Conservation (phyloP, 1,284 basidiomycete species). For the Ustilago tritici region DNA sequence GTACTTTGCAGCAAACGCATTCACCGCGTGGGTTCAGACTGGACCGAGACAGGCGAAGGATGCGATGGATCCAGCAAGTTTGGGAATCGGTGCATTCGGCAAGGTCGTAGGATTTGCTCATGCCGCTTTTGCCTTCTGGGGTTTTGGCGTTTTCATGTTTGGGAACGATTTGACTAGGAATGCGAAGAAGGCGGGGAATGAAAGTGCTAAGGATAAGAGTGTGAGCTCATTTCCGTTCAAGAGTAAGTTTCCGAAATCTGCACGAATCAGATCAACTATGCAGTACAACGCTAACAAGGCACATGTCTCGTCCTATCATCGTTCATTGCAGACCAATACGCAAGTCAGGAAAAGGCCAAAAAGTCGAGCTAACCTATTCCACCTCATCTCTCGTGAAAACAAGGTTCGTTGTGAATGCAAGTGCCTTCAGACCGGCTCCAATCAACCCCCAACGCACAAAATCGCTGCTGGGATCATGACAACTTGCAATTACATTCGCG, state of each 20-base stretch:
- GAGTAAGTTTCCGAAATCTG: conserved; percentile 17
- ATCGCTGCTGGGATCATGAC: neutral
- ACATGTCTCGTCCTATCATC: no score
- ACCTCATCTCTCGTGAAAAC: no score
- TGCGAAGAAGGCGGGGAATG: conserved; percentile 46
- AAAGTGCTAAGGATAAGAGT: conserved; percentile 69
- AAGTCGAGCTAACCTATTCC: conserved; percentile 25
- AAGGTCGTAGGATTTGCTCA: conserved; percentile 36
- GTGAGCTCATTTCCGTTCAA: conserved; percentile 49
- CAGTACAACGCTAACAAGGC: neutral
- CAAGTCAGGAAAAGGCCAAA: conserved; percentile 41
- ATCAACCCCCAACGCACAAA: no score
- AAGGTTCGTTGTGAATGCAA: no score
- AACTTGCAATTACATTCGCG: neutral
- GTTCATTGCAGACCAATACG: conserved; percentile 29
- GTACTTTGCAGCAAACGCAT: conserved; percentile 45
- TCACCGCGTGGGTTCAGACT: conserved; percentile 31
- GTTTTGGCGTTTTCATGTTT: conserved; percentile 49
- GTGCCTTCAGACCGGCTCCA: no score
- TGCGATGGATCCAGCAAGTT: conserved; percentile 14
- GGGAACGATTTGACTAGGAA: conserved; percentile 49
- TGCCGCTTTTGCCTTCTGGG: conserved; percentile 46
- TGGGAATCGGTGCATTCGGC: conserved; percentile 47
- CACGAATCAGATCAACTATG: neutral
- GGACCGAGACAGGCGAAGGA: conserved; percentile 11